Percentiles rank a stretch among this genome's conserved stretches.
Evolutionary conservation across 257 asterid species (phyloP).

Genomic region (Solanum sitiens): DNA sequence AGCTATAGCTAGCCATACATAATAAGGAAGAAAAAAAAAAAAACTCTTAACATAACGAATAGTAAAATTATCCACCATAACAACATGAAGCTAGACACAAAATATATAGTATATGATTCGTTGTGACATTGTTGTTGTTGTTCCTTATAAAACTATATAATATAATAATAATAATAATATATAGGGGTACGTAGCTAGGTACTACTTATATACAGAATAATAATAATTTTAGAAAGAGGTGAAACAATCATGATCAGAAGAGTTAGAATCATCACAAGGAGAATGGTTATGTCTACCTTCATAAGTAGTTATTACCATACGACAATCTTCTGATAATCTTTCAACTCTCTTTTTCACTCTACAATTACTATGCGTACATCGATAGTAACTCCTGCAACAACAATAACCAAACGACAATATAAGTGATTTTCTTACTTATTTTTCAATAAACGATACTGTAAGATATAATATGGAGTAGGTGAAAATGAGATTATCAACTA

Average conservation of each 20-base stretch:
- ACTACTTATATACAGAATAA: not conserved
- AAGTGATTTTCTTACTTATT: not conserved
- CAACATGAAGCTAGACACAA: not conserved
- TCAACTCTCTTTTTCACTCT: conserved; percentile 97
- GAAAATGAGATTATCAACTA: not conserved
- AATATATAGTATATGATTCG: not conserved
- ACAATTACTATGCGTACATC: conserved; percentile 81
- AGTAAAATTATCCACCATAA: not conserved
- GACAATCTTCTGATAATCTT: conserved; percentile 75
- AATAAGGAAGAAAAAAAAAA: not conserved
- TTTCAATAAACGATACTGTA: not conserved
- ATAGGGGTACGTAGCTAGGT: not conserved
- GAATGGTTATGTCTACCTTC: conserved; percentile 97
- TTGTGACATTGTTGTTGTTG: not conserved
- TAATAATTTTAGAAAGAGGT: conserved; percentile 24
- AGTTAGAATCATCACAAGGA: conserved; percentile 80
- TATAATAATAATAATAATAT: not conserved
- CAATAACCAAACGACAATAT: not conserved
- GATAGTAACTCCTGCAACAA: conserved; percentile 67
- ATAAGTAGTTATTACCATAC: conserved; percentile 96
- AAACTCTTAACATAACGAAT: not conserved
- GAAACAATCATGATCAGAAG: conserved; percentile 75
- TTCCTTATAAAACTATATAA: not conserved
- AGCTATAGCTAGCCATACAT: not conserved
- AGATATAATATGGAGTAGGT: not conserved